These are phyloP conservation scores for Mesembryanthemum crystallinum DNA, from an alignment of 148 eudicot species.

Conservation along the genomic window DNA sequence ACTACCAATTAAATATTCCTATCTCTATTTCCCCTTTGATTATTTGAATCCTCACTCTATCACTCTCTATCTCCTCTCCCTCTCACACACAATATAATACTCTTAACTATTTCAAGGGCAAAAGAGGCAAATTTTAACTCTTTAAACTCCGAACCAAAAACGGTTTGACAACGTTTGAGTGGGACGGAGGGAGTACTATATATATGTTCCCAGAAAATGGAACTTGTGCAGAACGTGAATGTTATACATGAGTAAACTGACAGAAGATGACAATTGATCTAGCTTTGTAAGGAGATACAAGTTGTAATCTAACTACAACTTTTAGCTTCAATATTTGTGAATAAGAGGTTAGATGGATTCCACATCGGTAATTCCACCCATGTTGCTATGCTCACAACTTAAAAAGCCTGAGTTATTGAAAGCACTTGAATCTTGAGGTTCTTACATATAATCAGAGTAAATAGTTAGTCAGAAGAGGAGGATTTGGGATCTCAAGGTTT, in stretches of 20 bases:
- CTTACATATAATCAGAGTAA: background rate
- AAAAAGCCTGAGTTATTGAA: background rate
- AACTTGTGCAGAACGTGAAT: background rate
- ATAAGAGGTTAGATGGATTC: background rate
- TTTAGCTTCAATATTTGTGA: background rate
- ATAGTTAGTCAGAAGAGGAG: background rate
- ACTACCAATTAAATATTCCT: no score
- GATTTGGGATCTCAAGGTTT: background rate
- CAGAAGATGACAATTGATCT: background rate
- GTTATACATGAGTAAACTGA: background rate
- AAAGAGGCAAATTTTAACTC: no score
- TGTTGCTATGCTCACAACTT: background rate
- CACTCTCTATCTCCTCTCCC: no score
- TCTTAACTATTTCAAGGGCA: no score
- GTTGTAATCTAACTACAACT: background rate
- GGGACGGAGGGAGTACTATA: no score
- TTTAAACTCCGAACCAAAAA: no score
- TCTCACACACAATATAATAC: no score
- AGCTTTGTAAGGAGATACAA: background rate
- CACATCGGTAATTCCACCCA: background rate
- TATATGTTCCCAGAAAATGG: background rate
- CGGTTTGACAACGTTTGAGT: no score
- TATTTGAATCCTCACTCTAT: no score
- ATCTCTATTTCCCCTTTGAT: no score
- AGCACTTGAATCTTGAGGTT: background rate